Evolutionary conservation across 805 yeast species (phyloP), one percentile per base, ranked within the genome.

Genomic region (Candida wancherniae): DNA sequence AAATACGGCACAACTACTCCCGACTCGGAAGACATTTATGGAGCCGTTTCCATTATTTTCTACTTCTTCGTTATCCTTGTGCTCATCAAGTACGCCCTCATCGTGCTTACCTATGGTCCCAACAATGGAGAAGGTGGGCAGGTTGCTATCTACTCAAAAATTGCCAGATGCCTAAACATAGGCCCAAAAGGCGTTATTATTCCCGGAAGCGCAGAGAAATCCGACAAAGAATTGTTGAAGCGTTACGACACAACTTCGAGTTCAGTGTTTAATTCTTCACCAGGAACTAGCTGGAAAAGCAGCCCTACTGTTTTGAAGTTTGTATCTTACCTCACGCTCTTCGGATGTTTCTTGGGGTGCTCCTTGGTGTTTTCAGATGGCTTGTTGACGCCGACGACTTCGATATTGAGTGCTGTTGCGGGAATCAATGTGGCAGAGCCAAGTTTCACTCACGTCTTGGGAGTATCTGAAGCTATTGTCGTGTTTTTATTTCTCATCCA

Each of bases 71-170:
- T 77, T 2, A 42, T 75, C 24, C 57, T 76, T 23, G 80, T 74
- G 4, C 61, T 75, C 26, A 26, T 66, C 47, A 76, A 76, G 45
- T 76, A 76, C 43, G 56, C 69, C 10, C 45, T 65, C 23, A 51
- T 76, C 29, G 80, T 75, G 7, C 56, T 75, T 28, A 41, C 46
- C 12, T 47, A 61, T 26, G 82, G 80, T 9, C 75, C 77, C 7
- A 73, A 75, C 48, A 64, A 71, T 26, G 77, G 77, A 26, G 79
- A 75, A 47, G 81, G 82, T 39, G 81, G 82, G 1, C 79, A 73
- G 37, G 68, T 76, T 19, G 81, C 82, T n/a, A 67, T 76, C 24
- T 76, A 75, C 42, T 71, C 80, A 14, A 73, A 73, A 45, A 63
- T 74, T 19, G 76, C 79, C 4, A 57, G 75, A 23, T 55, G 57